Evolutionary conservation across 345 rosid species (phyloP).

Genomic region (Schrenkiella parvula): DNA sequence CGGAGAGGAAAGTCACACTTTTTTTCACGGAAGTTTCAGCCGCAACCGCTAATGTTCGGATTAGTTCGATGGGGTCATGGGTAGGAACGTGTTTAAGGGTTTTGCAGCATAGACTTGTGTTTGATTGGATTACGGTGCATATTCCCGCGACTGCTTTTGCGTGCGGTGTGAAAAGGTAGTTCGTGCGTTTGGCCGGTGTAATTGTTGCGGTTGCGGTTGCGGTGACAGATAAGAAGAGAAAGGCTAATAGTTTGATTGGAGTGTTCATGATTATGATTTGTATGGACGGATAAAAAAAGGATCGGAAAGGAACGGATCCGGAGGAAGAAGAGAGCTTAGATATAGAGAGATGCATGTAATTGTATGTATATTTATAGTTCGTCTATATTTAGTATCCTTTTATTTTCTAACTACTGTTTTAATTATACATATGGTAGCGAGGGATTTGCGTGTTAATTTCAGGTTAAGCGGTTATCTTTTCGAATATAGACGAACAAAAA

Average conservation of each 20-base stretch:
- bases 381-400: background rate
- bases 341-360: background rate
- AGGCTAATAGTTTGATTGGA: constrained; percentile 22
- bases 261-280: constrained; percentile 16
- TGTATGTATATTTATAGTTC: constrained; percentile 9
- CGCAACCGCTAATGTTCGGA: constrained; percentile 35
- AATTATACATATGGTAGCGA: constrained; percentile 7
- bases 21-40: constrained; percentile 29
- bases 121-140: constrained; percentile 36
- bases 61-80: constrained; percentile 46
- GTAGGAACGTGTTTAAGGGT: constrained; percentile 37
- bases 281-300: constrained; percentile 9
- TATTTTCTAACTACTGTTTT: background rate
- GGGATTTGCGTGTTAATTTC: constrained; percentile 17
- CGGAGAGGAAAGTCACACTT: constrained; percentile 30
- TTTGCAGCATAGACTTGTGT: constrained; percentile 51
- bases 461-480: background rate
- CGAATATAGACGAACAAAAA: too few species aligned
- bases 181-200: background rate
- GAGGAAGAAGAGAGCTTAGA: constrained; percentile 5
- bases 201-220: background rate
- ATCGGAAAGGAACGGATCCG: constrained; percentile 10
- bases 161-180: constrained; percentile 36
- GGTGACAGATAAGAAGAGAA: background rate
- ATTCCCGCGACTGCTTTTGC: constrained; percentile 42